Base-by-base conservation (phyloP, 163 green algal genomes). In the Chlorella variabilis region DNA sequence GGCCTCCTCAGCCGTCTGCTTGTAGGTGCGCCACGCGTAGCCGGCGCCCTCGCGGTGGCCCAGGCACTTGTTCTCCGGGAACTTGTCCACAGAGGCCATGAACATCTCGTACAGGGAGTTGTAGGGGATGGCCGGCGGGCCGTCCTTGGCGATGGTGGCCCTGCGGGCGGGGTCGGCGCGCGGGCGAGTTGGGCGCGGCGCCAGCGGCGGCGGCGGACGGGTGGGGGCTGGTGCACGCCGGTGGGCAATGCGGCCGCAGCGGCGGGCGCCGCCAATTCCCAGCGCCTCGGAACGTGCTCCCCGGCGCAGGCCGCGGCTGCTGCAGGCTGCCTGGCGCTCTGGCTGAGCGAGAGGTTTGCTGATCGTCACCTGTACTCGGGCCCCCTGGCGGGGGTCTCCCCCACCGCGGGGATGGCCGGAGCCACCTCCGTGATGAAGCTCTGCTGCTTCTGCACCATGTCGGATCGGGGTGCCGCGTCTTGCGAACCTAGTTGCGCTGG, bases 1-100 rank as follows among this genome's bases (percentile, higher is more conserved):
- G 1, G 33, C 66, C 17, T 33, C 42, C 62, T 67, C 63, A 8
- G 21, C 34, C 6, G 45, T 71, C 65, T 84, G 27, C 33, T 75
- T 77, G 81, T 90, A 90, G 11, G 82, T 84, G 20, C 80, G 74
- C 82, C 82, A 90, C 8, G 42, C 13, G 56, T 84, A 90, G 25
- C 71, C 81, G 5, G 59, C 71, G 33, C 45, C 71, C 51, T 65
- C 71, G n/a, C 85, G 82, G 31, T 70, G 31, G 34, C 85, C 85
- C 66, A 90, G 77, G 82, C 85, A 90, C 34, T 58, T 66, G 51
- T 78, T 81, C 39, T 67, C 20, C 1, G 45, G 65, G 65, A 65
- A 82, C 59, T 82, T 65, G 31, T 56, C 8, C 18, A 86, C 82
- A n/a, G 65, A 80, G 45, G 29, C 31, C 41, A 29, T 29, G 59